These are phyloP conservation scores for Kluyveromyces lactis DNA, from an alignment of 805 yeast genomes.

Conservation along the genomic window DNA sequence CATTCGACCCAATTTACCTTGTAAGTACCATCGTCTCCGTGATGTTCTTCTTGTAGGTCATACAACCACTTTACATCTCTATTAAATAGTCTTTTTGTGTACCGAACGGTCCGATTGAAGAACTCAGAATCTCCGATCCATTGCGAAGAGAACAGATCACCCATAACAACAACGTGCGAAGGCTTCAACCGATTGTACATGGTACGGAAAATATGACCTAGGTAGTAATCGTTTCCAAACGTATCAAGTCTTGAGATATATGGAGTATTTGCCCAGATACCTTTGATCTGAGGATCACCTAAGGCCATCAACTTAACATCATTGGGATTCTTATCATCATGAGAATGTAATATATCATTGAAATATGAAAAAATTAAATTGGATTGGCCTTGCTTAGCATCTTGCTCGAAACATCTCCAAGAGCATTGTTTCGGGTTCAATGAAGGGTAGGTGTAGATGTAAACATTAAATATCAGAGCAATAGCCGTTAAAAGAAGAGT, in stretches of 20 bases:
- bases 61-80: slow-evolving; percentile 52
- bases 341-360: slow-evolving; percentile 3
- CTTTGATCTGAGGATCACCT: slow-evolving; percentile 97
- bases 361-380: slow-evolving; percentile 17
- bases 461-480: slow-evolving; percentile 46
- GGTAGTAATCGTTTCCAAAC: slow-evolving; percentile 79
- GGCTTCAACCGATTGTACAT: slow-evolving; percentile 64
- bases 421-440: slow-evolving; percentile 45
- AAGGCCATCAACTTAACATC: slow-evolving; percentile 67
- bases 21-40: slow-evolving; percentile 22
- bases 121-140: slow-evolving; percentile 91
- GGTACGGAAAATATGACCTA: slow-evolving; percentile 71
- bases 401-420: slow-evolving; percentile 37
- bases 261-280: slow-evolving; percentile 65
- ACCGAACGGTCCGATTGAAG: slow-evolving; percentile 68
- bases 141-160: slow-evolving; percentile 88
- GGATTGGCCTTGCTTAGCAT: slow-evolving; percentile 7
- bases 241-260: slow-evolving; percentile 72
- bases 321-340: slow-evolving; percentile 14
- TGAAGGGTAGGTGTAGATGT: slow-evolving; percentile 73
- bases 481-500: slow-evolving; percentile 19
- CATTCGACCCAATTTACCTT: slow-evolving; percentile 21
- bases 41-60: slow-evolving; percentile 31
- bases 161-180: slow-evolving; percentile 79
- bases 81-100: slow-evolving; percentile 59